A percentile compares a stretch with the other conserved stretches of the same genome.
Evolutionary conservation across 179 eudicot species (phyloP).

Genomic region (Silene coronaria): DNA sequence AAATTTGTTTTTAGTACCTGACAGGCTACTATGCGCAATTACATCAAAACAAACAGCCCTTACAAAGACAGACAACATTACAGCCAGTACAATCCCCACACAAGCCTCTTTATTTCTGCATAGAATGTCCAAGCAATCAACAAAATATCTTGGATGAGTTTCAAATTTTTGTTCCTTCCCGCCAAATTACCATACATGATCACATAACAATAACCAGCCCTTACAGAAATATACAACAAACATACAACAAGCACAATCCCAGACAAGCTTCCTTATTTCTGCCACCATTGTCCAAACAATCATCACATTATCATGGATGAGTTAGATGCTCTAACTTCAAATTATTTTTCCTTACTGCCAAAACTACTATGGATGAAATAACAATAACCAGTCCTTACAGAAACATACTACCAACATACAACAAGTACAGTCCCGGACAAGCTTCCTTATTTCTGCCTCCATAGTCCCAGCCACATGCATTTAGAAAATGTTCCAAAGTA

Average conservation of each 20-base stretch:
- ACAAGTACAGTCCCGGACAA: background rate
- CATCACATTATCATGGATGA: background rate
- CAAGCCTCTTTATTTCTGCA: constrained; percentile 7
- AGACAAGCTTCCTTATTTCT: constrained; percentile 9
- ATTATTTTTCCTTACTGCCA: background rate
- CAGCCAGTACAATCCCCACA: background rate
- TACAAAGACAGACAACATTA: background rate
- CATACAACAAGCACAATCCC: constrained; percentile 54
- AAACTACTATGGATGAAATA: background rate
- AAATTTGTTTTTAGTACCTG: background rate
- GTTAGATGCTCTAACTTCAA: background rate
- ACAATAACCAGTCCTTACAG: background rate
- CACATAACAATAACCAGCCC: background rate
- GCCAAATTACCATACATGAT: background rate
- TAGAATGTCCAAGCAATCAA: background rate
- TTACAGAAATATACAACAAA: constrained; percentile 22
- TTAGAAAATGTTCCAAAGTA: background rate
- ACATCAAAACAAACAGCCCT: background rate
- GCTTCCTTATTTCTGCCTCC: constrained; percentile 9
- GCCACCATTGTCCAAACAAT: background rate
- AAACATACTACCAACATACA: background rate
- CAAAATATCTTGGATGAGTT: background rate
- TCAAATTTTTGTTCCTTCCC: background rate
- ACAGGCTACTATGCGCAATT: background rate
- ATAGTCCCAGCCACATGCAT: background rate